Conservation (phyloP, 306 rosid species). For the Trichosanthes truncata region DNA sequence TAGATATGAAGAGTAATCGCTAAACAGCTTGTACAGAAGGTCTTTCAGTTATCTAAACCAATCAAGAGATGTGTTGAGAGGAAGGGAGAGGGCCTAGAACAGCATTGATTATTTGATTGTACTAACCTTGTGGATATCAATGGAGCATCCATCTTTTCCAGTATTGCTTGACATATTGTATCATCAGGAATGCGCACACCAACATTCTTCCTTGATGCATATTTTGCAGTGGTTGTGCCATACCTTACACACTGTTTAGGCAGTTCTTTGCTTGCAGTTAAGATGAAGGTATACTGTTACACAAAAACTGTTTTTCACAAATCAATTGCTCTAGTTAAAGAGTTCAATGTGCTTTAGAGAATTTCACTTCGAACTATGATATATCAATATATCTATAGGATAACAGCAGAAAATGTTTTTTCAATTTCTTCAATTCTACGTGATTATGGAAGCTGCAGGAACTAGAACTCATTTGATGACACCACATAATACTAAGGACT, state of each 20-base stretch:
- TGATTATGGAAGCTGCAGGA: background rate
- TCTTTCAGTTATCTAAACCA: background rate
- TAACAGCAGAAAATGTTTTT: background rate
- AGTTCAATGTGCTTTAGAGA: background rate
- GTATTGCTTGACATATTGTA: constrained; percentile 67
- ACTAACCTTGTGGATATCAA: constrained; percentile 76
- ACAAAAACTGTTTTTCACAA: constrained; percentile 23
- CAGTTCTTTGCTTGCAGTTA: constrained; percentile 79
- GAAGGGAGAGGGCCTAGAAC: background rate
- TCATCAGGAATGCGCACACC: constrained; percentile 93
- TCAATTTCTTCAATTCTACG: background rate
- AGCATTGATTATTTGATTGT: constrained; percentile 12
- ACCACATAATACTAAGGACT: background rate
- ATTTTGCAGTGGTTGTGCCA: constrained; percentile 63
- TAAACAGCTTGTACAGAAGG: background rate
- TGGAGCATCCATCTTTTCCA: constrained; percentile 71
- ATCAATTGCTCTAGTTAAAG: constrained; percentile 8
- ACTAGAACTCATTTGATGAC: background rate
- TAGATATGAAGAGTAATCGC: background rate
- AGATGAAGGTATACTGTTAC: constrained; percentile 85
- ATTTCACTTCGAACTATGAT: background rate
- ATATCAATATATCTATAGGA: background rate
- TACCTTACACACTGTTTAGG: constrained; percentile 79
- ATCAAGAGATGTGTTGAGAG: background rate
- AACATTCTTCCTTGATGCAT: constrained; percentile 60